These are phyloP conservation scores for Globisporangium heterothallicum DNA, from an alignment of 352 stramenopile genomes.

Conservation along the genomic window DNA sequence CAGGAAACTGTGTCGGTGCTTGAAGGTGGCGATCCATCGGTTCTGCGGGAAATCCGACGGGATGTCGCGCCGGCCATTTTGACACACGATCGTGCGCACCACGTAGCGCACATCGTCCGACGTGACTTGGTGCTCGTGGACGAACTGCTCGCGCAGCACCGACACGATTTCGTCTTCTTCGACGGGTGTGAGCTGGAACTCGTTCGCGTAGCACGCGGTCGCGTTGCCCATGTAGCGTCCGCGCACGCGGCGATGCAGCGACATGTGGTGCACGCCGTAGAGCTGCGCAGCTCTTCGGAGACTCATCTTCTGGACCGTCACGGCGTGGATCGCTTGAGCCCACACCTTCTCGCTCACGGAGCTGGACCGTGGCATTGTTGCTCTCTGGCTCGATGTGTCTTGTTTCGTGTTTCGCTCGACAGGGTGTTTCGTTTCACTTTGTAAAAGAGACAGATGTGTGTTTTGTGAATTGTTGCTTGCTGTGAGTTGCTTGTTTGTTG, in stretches of 20 bases:
- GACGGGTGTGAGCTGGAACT: constrained; percentile 34
- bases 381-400: too few relatives aligned
- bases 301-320: constrained; percentile 42
- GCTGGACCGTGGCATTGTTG: constrained; percentile 14
- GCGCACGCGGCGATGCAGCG: constrained; percentile 22
- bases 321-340: constrained; percentile 34
- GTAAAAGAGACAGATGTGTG: too few relatives aligned
- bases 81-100: constrained; percentile 47
- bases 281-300: constrained; percentile 28
- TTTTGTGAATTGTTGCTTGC: constrained; percentile 4
- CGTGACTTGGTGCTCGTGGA: constrained; percentile 33
- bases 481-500: too few relatives aligned
- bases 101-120: constrained; percentile 53
- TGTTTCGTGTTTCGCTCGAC: too few relatives aligned
- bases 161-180: constrained; percentile 45
- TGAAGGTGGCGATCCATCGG: constrained; percentile 50
- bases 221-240: constrained; percentile 1
- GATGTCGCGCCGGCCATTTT: constrained; percentile 32
- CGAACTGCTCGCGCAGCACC: constrained; percentile 47
- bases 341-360: constrained; percentile 33
- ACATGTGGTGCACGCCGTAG: constrained; percentile 47
- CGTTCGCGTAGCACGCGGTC: constrained; percentile 1
- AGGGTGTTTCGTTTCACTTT: too few relatives aligned
- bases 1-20: constrained; percentile 43
- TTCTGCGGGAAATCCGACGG: constrained; percentile 37